Evolutionary conservation across 208 protist genomes (phyloP), one percentile per base, ranked within the genome.

Genomic region (Sergeia podlipaevii): DNA sequence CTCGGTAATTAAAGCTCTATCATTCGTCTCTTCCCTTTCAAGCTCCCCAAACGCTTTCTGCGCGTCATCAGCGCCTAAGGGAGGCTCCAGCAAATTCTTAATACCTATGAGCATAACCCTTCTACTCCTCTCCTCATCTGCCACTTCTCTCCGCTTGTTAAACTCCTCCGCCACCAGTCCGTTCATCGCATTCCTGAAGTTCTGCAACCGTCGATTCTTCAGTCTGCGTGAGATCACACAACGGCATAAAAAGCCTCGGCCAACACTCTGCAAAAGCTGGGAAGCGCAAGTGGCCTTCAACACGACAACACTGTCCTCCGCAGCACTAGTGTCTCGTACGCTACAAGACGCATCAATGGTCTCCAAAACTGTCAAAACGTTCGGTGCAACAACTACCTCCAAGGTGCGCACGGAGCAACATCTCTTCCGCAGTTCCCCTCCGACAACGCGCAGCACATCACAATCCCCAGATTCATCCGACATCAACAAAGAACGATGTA

Each of bases 91-190:
- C 20, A 36, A 30, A 18, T 42, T 4, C n/a, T 47, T 50, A 3
- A 44, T 28, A 21, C 39, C 26, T 4, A 36, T 7, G 24, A 69
- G 17, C 20, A 39, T 37, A 11, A 62, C 52, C 1, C 62, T 24
- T 20, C 27, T 34, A 7, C 46, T 20, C 26, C 62, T 48, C 30
- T 69, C 62, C 5, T 69, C 53, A 7, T 42, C 54, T 1, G 39
- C 47, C 7, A 69, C 32, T 13, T 32, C 43, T n/a, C 54, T 56
- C 10, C 62, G 49, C 3, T 36, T 37, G 15, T 33, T 58, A 36
- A 60, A 57, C 41, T 69, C 62, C 17, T 69, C 53, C 7, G 62
- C 62, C 15, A 69, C 34, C n/a, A 69, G 49, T 10, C 23, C 24
- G 2, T 27, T 47, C 11, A 74, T 42, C 7, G 54, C 61, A 11